Evolutionary conservation across 345 rosid genomes (phyloP), one percentile per base, ranked within the genome.

Genomic region (Dovyalis caffra): DNA sequence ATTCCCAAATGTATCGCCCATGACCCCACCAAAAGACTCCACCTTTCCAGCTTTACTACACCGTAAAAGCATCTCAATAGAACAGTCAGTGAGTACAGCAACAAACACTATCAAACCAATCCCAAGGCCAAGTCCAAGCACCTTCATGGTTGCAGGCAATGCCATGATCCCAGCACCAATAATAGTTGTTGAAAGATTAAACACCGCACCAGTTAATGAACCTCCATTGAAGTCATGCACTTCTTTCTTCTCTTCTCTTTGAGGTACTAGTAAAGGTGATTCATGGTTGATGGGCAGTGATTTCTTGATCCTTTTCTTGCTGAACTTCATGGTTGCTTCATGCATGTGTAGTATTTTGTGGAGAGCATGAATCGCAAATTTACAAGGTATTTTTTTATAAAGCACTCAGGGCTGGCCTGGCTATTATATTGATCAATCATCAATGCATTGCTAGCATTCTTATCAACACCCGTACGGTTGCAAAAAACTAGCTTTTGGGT

Each of bases 141-240:
- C 91, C 78, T 90, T 95, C 95, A 92, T 87, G 23, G 95, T 88
- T 3, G 97, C 97, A 34, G 99, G 97, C 77, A 95, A 77, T 64
- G 99, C 91, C 99, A 95, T 95, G 70, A 95, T 91, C 26, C 97
- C 99, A 45, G 97, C 97, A 67, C 97, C 97, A 70, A 91, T 86
- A n/a, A n/a, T n/a, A n/a, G n/a, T n/a, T n/a, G n/a, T n/a, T n/a
- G n/a, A n/a, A n/a, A n/a, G n/a, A n/a, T n/a, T n/a, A n/a, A n/a
- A n/a, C n/a, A n/a, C n/a, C n/a, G n/a, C n/a, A n/a, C n/a, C n/a
- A n/a, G n/a, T n/a, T n/a, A n/a, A n/a, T n/a, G n/a, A n/a, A n/a
- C n/a, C n/a, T n/a, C n/a, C n/a, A n/a, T n/a, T n/a, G n/a, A n/a
- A n/a, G n/a, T n/a, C n/a, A n/a, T n/a, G n/a, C n/a, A n/a, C n/a